phyloP scores from a whole-genome alignment of 202 grass and related monocot genomes.

The Zizania palustris region DNA sequence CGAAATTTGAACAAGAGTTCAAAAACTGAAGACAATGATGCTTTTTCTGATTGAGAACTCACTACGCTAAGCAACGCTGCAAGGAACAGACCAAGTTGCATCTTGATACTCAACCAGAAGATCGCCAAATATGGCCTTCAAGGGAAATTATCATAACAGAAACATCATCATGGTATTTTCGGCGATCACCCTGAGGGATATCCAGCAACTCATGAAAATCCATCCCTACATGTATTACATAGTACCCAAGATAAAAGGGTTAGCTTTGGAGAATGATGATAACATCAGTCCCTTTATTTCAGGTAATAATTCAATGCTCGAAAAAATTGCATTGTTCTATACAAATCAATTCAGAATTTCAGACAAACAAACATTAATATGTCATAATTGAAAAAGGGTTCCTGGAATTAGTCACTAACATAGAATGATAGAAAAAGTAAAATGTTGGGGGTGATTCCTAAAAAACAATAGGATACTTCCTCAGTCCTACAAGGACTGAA shows the following conservation, averaged over 20 bases:
- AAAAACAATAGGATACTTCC: background rate
- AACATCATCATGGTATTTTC: constrained; percentile 87
- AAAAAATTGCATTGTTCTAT: constrained; percentile 2
- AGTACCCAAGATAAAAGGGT: constrained; percentile 12
- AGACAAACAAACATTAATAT: background rate
- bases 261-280: background rate
- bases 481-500: background rate
- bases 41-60: constrained; percentile 49
- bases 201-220: constrained; percentile 82
- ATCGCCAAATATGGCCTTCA: constrained; percentile 78
- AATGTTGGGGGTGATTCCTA: background rate
- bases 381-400: background rate
- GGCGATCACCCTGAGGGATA: constrained; percentile 77
- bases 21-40: constrained; percentile 29
- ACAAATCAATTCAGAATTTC: background rate
- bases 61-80: constrained; percentile 45
- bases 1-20: constrained; percentile 37
- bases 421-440: background rate
- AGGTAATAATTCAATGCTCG: background rate
- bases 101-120: constrained; percentile 57
- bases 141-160: constrained; percentile 89
- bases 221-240: constrained; percentile 55
- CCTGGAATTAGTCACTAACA: background rate
- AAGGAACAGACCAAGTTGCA: constrained; percentile 41
- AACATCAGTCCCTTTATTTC: background rate